Conservation (phyloP, 1,284 basidiomycete species). For the Tranzscheliella williamsii region DNA sequence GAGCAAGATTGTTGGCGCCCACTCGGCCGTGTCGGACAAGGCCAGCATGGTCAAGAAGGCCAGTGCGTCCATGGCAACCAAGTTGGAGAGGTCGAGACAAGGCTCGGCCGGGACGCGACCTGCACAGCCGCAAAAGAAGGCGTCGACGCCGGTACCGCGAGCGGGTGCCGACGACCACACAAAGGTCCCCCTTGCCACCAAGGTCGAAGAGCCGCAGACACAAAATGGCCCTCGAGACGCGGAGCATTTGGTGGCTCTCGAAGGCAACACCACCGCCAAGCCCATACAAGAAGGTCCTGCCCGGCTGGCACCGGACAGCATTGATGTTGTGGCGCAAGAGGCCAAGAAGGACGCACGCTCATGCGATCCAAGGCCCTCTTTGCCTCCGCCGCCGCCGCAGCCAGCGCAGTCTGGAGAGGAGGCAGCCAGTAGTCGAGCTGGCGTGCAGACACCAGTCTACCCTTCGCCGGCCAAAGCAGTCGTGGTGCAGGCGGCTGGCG, state of each 20-base stretch:
- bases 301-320: too few relatives aligned
- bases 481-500: not conserved
- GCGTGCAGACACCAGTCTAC: not conserved
- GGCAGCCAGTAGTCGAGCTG: not conserved
- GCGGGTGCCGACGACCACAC: not conserved
- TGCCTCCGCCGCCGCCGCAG: not conserved
- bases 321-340: not conserved
- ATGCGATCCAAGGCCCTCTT: too few relatives aligned
- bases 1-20: conserved; percentile 11
- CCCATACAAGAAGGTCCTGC: too few relatives aligned
- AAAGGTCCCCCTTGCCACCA: not conserved
- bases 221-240: not conserved
- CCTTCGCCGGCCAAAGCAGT: not conserved
- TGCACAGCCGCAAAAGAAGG: not conserved
- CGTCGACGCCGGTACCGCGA: too few relatives aligned
- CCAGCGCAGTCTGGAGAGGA: not conserved
- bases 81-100: conserved; percentile 6
- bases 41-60: conserved; percentile 11
- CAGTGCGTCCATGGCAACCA: not conserved
- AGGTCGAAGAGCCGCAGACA: not conserved
- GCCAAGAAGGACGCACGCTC: not conserved
- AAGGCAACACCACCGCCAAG: not conserved
- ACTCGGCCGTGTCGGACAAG: conserved; percentile 2
- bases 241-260: not conserved
- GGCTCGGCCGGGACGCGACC: conserved; percentile 3